phyloP scores from a whole-genome alignment of 257 asterid species.

The Datura wrightii region DNA sequence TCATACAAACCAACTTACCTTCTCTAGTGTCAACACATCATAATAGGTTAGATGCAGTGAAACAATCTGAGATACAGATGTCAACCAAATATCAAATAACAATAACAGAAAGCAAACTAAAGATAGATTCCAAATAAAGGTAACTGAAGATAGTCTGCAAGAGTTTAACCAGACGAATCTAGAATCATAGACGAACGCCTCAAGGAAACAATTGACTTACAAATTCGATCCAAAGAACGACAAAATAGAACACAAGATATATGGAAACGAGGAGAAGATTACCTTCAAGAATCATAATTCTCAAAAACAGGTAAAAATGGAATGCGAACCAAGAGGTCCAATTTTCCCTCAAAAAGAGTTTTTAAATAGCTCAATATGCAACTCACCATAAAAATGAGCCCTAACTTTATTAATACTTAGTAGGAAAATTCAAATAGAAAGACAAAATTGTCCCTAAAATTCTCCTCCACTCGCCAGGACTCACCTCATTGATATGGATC shows the following conservation, averaged over 20 bases:
- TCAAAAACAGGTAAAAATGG: background rate
- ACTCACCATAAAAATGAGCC: background rate
- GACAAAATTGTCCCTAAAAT: too few relatives aligned
- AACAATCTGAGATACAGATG: background rate
- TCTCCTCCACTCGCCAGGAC: too few relatives aligned
- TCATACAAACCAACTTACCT: background rate
- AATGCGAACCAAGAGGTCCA: background rate
- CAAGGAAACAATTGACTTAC: background rate
- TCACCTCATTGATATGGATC: too few relatives aligned
- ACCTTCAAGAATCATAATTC: background rate
- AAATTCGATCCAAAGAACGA: background rate
- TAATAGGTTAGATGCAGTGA: background rate
- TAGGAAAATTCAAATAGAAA: too few relatives aligned
- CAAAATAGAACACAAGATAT: background rate
- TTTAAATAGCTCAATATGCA: background rate
- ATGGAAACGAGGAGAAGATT: background rate
- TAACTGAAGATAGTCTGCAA: background rate
- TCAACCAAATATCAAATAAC: background rate
- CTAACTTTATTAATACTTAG: too few relatives aligned
- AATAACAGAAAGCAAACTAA: too few relatives aligned
- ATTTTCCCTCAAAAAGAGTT: too few relatives aligned
- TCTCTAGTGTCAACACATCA: background rate
- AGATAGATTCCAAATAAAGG: too few relatives aligned
- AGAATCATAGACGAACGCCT: background rate
- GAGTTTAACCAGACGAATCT: background rate